phyloP scores from a whole-genome alignment of 108 stramenopile genomes.

The Fragilaria radians region DNA sequence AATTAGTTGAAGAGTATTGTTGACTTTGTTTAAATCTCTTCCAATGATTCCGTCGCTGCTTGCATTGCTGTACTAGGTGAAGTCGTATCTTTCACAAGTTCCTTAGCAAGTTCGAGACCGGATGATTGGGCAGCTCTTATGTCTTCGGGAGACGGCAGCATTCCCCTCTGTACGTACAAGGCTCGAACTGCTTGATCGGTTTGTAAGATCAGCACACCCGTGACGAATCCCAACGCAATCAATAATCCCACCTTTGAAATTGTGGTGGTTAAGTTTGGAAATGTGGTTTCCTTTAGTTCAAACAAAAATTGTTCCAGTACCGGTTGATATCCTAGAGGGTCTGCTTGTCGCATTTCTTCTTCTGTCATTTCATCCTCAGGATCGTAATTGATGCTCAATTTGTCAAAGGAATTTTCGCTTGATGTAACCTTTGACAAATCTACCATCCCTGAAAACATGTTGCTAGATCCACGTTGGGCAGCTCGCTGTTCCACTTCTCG shows the following conservation, averaged over 20 bases:
- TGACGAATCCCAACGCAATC: slow-evolving; percentile 42
- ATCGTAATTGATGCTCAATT: slow-evolving; percentile 48
- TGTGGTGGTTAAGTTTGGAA: slow-evolving; percentile 40
- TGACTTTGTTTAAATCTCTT: too few relatives aligned
- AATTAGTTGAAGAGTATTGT: too few relatives aligned
- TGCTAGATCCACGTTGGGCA: slow-evolving; percentile 19
- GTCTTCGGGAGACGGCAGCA: slow-evolving; percentile 60
- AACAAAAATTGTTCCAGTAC: slow-evolving; percentile 43
- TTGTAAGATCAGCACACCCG: slow-evolving; percentile 47
- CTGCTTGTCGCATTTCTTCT: slow-evolving; percentile 72
- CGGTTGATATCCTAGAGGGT: slow-evolving; percentile 48
- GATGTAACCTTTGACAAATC: slow-evolving; percentile 52
- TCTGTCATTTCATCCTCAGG: slow-evolving; percentile 67
- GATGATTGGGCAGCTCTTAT: slow-evolving; percentile 3
- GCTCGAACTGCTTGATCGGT: slow-evolving; percentile 54
- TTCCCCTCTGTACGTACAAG: slow-evolving; percentile 37
- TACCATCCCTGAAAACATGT: slow-evolving; percentile 16
- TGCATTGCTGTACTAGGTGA: not conserved
- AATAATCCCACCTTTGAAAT: slow-evolving; percentile 51
- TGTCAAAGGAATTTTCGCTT: slow-evolving; percentile 11
- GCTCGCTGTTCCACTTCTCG: slow-evolving; percentile 49
- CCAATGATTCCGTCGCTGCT: too few relatives aligned
- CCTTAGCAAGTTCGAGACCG: not conserved
- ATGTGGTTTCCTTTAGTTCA: slow-evolving; percentile 43
- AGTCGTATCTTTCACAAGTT: not conserved